A percentile compares a stretch with the other conserved stretches of the same genome.
phyloP scores from a whole-genome alignment of 345 rosid genomes.

The Gynandropsis gynandra region DNA sequence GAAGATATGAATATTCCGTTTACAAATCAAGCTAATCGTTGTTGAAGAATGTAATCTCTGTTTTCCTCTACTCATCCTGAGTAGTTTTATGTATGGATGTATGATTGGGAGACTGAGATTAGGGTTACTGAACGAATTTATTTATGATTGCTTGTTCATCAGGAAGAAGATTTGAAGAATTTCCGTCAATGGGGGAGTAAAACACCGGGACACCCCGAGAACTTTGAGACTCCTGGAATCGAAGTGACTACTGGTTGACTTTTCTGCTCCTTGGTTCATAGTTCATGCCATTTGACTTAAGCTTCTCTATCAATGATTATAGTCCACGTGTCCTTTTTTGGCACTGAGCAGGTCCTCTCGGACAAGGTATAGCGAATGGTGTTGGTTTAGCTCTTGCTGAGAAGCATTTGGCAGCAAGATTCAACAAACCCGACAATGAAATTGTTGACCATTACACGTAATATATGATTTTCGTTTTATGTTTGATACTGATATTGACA shows the following conservation, averaged over 20 bases:
- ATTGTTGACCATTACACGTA: slow-evolving; percentile 75
- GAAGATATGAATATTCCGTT: no score
- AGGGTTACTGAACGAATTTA: not conserved
- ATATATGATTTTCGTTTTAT: not conserved
- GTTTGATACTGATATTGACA: slow-evolving; percentile 31
- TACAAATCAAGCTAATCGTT: no score
- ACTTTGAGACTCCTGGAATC: slow-evolving; percentile 80
- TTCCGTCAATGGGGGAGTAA: slow-evolving; percentile 88
- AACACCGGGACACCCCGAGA: slow-evolving; percentile 89
- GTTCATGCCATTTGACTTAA: not conserved
- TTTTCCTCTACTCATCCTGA: not conserved
- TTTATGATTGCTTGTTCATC: slow-evolving; percentile 13
- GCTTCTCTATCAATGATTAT: not conserved
- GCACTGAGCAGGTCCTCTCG: slow-evolving; percentile 56
- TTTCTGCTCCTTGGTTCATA: slow-evolving; percentile 1
- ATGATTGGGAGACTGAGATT: not conserved
- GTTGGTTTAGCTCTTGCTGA: slow-evolving; percentile 85
- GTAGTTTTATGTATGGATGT: no score
- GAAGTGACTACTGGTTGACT: slow-evolving; percentile 80
- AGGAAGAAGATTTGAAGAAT: slow-evolving; percentile 69
- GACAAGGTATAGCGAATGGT: slow-evolving; percentile 83
- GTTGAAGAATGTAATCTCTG: not conserved
- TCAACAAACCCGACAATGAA: slow-evolving; percentile 62
- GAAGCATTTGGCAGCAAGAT: slow-evolving; percentile 83
- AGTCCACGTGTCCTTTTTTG: not conserved